Evolutionary conservation across 495 filamentous ascomycete species (phyloP).

Genomic region (Penicillium roqueforti): DNA sequence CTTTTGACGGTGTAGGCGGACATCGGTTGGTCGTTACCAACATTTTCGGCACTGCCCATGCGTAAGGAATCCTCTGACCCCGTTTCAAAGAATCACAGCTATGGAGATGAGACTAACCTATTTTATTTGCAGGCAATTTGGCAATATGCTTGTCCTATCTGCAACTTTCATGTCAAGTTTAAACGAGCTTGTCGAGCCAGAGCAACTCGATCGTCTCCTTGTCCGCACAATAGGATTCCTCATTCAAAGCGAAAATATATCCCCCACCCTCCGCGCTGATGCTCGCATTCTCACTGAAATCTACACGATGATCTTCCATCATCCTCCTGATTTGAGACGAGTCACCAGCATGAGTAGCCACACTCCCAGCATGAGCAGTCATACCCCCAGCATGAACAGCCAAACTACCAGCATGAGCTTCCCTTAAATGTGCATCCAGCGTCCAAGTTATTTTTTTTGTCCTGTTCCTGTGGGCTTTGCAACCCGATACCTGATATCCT

Average conservation of each 20-base stretch:
- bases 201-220: constrained; percentile 47
- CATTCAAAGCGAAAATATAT: constrained; percentile 54
- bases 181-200: constrained; percentile 44
- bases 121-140: constrained; percentile 74
- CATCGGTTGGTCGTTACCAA: constrained; percentile 6
- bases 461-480: not conserved
- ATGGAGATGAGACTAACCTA: not conserved
- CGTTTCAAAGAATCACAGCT: too few species aligned
- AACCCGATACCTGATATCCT: not conserved
- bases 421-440: constrained; percentile 7
- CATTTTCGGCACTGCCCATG: constrained; percentile 9
- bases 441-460: not conserved
- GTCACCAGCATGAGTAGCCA: constrained; percentile 2
- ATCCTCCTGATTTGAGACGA: constrained; percentile 19
- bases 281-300: constrained; percentile 62
- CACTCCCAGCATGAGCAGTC: constrained; percentile 12
- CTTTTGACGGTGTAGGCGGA: constrained; percentile 7
- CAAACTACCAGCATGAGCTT: not conserved
- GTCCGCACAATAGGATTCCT: constrained; percentile 69
- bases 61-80: constrained; percentile 1
- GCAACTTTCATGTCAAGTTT: constrained; percentile 67
- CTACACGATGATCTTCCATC: constrained; percentile 48
- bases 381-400: not conserved
- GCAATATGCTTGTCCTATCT: constrained; percentile 84
- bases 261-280: constrained; percentile 63